Conservation (phyloP, 176 grass and related monocot species). For the Ensete glaucum region DNA sequence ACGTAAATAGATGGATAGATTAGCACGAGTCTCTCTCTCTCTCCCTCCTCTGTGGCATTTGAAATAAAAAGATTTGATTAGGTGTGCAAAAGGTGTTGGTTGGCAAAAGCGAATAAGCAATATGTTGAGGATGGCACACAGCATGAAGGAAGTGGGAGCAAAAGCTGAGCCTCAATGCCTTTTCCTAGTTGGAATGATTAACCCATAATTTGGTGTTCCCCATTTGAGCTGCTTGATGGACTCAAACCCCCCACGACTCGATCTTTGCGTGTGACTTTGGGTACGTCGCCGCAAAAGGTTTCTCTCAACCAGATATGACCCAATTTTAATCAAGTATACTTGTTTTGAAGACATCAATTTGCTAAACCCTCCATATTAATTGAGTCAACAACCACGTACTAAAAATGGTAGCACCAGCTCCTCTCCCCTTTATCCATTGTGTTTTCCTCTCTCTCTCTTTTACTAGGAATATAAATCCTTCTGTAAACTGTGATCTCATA, state of each 20-base stretch:
- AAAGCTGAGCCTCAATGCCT: conserved; percentile 71
- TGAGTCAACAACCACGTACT: too few relatives aligned
- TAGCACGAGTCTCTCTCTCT: conserved; percentile 5
- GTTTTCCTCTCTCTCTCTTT: too few relatives aligned
- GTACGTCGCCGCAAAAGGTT: background rate
- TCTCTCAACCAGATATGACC: too few relatives aligned
- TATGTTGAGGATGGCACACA: conserved; percentile 37
- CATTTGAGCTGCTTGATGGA: background rate
- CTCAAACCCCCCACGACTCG: background rate
- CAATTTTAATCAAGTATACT: too few relatives aligned
- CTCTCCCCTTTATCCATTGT: too few relatives aligned
- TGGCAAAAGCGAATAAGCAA: conserved; percentile 19
- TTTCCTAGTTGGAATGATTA: conserved; percentile 94
- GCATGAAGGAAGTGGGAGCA: conserved; percentile 44
- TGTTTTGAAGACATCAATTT: too few relatives aligned
- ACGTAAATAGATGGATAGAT: background rate
- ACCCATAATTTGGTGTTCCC: conserved; percentile 57
- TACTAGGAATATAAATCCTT: too few relatives aligned
- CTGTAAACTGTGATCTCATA: too few relatives aligned
- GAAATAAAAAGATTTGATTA: conserved; percentile 28
- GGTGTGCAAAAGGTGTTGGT: background rate
- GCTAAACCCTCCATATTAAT: too few relatives aligned
- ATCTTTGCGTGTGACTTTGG: background rate
- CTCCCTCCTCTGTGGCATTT: background rate
- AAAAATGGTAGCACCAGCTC: too few relatives aligned